These are phyloP conservation scores for Vachellia pachyceras DNA, from an alignment of 306 rosid species.

Conservation along the genomic window DNA sequence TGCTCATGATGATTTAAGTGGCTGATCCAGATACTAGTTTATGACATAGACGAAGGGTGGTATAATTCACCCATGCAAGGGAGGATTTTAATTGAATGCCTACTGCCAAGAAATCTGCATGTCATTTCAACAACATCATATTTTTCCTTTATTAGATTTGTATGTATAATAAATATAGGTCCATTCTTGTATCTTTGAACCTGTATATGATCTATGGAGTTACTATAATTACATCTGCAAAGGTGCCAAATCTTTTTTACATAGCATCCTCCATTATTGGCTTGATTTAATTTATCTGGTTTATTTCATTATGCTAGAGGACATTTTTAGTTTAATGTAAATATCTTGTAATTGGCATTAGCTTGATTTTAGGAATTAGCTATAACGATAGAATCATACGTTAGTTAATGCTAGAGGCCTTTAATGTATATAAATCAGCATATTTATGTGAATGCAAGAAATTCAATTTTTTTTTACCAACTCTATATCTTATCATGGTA, in stretches of 20 bases:
- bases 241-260: constrained; percentile 6
- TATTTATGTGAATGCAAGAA: too few relatives aligned
- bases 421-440: too few relatives aligned
- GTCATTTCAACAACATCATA: constrained; percentile 7
- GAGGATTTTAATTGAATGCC: constrained; percentile 22
- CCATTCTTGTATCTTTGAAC: constrained; percentile 13
- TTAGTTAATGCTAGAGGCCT: not conserved
- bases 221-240: constrained; percentile 24
- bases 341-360: not conserved
- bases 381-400: not conserved
- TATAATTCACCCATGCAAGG: constrained; percentile 13
- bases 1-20: not conserved
- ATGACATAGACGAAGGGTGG: not conserved
- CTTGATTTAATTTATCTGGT: constrained; percentile 29
- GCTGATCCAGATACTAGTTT: not conserved
- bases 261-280: not conserved
- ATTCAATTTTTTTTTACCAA: too few relatives aligned
- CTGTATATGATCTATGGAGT: constrained; percentile 27
- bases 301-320: not conserved
- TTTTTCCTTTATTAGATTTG: not conserved
- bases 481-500: not conserved
- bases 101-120: not conserved
- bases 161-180: constrained; percentile 22
- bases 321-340: not conserved
- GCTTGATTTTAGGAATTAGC: not conserved